Evolutionary conservation across 2,329 filamentous ascomycete species (phyloP).

Genomic region (Clarireedia monteithiana): DNA sequence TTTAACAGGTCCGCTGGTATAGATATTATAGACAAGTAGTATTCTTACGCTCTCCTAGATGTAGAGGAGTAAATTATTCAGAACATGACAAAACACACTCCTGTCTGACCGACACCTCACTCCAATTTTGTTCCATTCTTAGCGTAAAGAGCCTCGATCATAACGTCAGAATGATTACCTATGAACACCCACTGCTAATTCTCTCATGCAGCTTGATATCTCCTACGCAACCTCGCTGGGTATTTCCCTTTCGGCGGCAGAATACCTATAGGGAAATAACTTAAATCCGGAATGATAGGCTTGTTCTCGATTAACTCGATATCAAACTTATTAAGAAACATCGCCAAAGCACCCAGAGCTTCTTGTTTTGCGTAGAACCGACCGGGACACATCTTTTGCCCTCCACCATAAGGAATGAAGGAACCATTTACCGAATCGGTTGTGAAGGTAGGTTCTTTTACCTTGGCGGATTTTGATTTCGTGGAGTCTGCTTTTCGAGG

Average conservation of each 20-base stretch:
- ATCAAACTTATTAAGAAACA: constrained; percentile 29
- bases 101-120: too few species aligned
- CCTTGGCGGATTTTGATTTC: background rate
- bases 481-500: constrained; percentile 11
- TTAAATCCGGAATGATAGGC: constrained; percentile 10
- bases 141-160: too few species aligned
- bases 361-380: constrained; percentile 32
- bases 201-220: background rate
- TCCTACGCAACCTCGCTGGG: constrained; percentile 15
- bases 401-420: constrained; percentile 32
- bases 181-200: too few species aligned
- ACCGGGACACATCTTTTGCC: constrained; percentile 30
- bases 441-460: constrained; percentile 19
- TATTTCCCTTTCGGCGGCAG: constrained; percentile 16
- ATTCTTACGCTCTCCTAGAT: too few species aligned
- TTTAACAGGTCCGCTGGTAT: too few species aligned
- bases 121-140: too few species aligned
- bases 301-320: constrained; percentile 22
- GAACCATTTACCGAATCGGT: constrained; percentile 25
- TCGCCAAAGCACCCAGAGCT: constrained; percentile 26
- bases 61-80: too few species aligned
- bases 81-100: too few species aligned
- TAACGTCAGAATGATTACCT: too few species aligned
- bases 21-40: too few species aligned
- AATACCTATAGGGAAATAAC: constrained; percentile 18